phyloP scores from a whole-genome alignment of 2,329 filamentous ascomycete genomes.

The Chaetomium strumarium region DNA sequence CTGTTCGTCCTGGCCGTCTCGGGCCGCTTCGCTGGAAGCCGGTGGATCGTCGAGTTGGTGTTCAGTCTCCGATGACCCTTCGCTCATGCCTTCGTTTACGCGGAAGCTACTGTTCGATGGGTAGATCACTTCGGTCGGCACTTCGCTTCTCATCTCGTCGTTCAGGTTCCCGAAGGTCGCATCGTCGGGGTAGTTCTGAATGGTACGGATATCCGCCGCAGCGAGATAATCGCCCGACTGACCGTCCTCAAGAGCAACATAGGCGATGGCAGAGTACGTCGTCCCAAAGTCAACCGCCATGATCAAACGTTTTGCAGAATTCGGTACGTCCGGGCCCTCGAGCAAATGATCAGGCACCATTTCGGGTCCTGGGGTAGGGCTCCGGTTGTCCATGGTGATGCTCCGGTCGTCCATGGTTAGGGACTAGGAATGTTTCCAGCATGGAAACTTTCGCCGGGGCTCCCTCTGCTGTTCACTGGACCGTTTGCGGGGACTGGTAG shows the following conservation, averaged over 20 bases:
- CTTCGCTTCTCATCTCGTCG: slow-evolving; percentile 15
- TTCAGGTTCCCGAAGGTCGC: slow-evolving; percentile 1
- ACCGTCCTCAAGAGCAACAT: slow-evolving; percentile 4
- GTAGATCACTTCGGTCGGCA: slow-evolving; percentile 19
- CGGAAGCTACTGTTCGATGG: slow-evolving; percentile 13
- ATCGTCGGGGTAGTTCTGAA: slow-evolving; percentile 16
- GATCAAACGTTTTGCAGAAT: slow-evolving; percentile 14
- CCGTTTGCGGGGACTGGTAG: no score
- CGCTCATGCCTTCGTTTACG: slow-evolving; percentile 4
- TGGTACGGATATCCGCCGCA: slow-evolving; percentile 6
- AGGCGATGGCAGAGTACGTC: slow-evolving; percentile 18
- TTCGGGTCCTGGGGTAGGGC: no score
- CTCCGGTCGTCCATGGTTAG: no score
- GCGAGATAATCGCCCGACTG: slow-evolving; percentile 3
- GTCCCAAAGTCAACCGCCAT: slow-evolving; percentile 19
- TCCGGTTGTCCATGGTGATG: no score
- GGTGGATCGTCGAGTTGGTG: not conserved
- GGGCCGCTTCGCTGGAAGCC: not conserved
- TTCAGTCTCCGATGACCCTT: not conserved
- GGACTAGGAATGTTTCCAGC: no score
- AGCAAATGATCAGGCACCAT: no score
- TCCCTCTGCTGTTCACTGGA: no score
- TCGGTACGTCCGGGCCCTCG: no score
- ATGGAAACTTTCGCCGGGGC: no score
- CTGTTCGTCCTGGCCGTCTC: not conserved